Percentiles rank a stretch among this genome's conserved stretches.
Conservation (phyloP, 805 yeast genomes). For the Ogataea angusta region DNA sequence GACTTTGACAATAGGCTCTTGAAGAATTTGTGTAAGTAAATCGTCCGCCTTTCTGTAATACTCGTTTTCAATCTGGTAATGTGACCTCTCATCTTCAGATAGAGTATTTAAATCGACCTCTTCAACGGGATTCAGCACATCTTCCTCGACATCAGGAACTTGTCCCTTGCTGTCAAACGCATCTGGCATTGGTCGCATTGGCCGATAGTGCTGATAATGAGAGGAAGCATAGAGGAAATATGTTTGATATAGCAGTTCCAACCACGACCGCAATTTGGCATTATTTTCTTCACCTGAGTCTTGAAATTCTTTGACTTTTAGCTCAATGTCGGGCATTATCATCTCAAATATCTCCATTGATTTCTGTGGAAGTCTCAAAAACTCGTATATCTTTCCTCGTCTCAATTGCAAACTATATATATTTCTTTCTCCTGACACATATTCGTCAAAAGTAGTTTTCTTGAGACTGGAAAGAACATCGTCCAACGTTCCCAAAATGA, state of each 20-base stretch:
- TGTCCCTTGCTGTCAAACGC: constrained; percentile 30
- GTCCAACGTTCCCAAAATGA: constrained; percentile 49
- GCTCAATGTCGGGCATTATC: constrained; percentile 36
- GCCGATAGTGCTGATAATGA: constrained; percentile 53
- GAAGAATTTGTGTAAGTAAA: constrained; percentile 50
- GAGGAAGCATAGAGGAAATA: constrained; percentile 77
- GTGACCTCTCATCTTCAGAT: constrained; percentile 23
- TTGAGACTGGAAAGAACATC: constrained; percentile 68
- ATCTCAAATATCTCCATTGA: constrained; percentile 48
- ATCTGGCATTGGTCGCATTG: constrained; percentile 32
- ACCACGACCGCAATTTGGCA: constrained; percentile 43
- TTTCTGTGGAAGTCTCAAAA: constrained; percentile 43
- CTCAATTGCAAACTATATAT: constrained; percentile 46
- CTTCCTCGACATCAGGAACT: constrained; percentile 22
- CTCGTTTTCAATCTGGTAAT: constrained; percentile 46
- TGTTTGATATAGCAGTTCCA: constrained; percentile 67
- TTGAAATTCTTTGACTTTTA: constrained; percentile 17
- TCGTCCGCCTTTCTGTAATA: constrained; percentile 61
- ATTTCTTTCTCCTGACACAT: constrained; percentile 47
- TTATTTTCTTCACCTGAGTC: constrained; percentile 10
- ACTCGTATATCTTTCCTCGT: constrained; percentile 69
- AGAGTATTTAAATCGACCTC: constrained; percentile 25
- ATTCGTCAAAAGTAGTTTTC: constrained; percentile 48
- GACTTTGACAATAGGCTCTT: constrained; percentile 39
- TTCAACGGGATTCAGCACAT: constrained; percentile 20